These are phyloP conservation scores for Hyphopichia khmerensis DNA, from an alignment of 1,139 yeast genomes.

Conservation along the genomic window DNA sequence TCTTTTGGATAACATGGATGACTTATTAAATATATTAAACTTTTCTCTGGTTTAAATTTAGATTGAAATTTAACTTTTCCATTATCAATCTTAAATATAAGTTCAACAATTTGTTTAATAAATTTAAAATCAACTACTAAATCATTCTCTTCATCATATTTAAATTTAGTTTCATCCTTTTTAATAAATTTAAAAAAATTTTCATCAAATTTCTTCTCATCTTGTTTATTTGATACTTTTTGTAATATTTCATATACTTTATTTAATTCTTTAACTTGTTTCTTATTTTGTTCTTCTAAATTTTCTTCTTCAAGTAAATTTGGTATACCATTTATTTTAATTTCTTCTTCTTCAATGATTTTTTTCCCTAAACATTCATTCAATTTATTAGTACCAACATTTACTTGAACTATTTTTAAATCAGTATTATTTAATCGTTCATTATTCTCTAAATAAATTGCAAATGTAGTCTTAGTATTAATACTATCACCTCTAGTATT, in stretches of 20 bases:
- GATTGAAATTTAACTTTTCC: constrained; percentile 18
- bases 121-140: constrained; percentile 64
- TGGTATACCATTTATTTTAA: constrained; percentile 27
- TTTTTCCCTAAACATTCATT: constrained; percentile 75
- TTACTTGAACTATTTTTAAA: constrained; percentile 50
- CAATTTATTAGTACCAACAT: constrained; percentile 69
- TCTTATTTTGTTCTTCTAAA: constrained; percentile 18
- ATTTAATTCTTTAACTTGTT: constrained; percentile 18
- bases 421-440: constrained; percentile 43
- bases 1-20: constrained; percentile 80
- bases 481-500: constrained; percentile 44
- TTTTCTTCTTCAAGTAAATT: constrained; percentile 25
- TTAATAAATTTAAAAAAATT: constrained; percentile 34
- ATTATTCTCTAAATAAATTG: constrained; percentile 42
- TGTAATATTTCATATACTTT: constrained; percentile 23
- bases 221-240: constrained; percentile 14
- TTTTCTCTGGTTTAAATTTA: constrained; percentile 51
- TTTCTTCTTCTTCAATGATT: constrained; percentile 20
- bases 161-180: constrained; percentile 12
- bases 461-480: constrained; percentile 40
- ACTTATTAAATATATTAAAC: constrained; percentile 73
- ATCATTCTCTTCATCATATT: constrained; percentile 65
- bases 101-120: constrained; percentile 45
- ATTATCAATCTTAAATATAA: constrained; percentile 33
- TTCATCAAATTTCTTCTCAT: constrained; percentile 30